Evolutionary conservation across 106 monocot species (phyloP).

Genomic region (Amphibolis antarctica): DNA sequence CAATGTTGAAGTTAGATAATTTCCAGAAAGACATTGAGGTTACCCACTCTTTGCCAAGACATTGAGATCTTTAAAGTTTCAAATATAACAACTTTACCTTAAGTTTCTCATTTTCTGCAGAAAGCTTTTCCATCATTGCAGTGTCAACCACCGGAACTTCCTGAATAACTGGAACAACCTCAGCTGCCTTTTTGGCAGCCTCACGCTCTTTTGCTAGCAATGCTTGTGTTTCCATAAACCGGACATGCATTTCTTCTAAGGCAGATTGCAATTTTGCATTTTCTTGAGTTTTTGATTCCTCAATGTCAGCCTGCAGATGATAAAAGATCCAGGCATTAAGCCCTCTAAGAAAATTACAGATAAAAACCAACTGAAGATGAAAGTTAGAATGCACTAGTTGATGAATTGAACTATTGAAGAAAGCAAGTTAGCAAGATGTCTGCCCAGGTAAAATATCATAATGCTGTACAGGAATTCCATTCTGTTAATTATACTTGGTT

Average conservation of each 20-base stretch:
- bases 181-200: constrained; percentile 17
- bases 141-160: constrained; percentile 63
- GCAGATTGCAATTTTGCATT: constrained; percentile 52
- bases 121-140: constrained; percentile 42
- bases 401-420: no score
- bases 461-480: no score
- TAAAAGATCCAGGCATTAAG: neutral
- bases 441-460: no score
- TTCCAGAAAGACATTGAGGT: no score
- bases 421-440: no score
- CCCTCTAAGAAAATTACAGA: no score
- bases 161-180: constrained; percentile 14
- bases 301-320: constrained; percentile 18
- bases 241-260: constrained; percentile 19
- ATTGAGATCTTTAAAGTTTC: neutral
- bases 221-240: constrained; percentile 18
- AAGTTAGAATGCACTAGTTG: no score
- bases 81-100: constrained; percentile 42
- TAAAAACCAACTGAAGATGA: neutral
- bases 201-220: constrained; percentile 18
- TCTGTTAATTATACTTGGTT: no score
- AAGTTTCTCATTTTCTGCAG: constrained; percentile 70
- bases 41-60: no score
- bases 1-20: no score
- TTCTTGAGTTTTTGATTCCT: constrained; percentile 65